Base-by-base conservation (phyloP, 2,329 filamentous ascomycete genomes). In the Neonectria sp. region DNA sequence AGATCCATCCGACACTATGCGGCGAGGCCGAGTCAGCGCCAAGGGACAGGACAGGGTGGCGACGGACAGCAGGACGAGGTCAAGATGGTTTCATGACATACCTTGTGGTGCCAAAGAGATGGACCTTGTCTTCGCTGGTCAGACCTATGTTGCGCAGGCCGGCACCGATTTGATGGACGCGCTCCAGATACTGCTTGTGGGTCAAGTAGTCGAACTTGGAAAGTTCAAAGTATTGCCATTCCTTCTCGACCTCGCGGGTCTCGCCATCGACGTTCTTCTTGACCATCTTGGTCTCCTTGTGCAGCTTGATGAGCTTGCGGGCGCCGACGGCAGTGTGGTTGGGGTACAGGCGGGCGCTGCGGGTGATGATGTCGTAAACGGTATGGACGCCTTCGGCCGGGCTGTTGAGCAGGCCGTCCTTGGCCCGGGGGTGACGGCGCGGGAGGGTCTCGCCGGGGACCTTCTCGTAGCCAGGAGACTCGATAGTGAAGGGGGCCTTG, bases 211-310 rank as follows among this genome's bases (percentile, higher is more conserved):
- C 86, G 84, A 93, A 97, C 55, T 86, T 85, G 68, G 92, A 91
- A 73, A 97, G 90, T 86, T 97, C 95, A 74, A 94, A 97, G 82
- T 91, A 97, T 60, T 91, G 91, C 95, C 95, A 97, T 80, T 95
- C 90, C 89, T 97, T 97, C 70, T 97, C 93, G 37, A 96, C 90
- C 83, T 95, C 89, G 71, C 87, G 85, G 80, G 94, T 88, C 79
- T 93, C 88, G 73, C 95, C 95, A 77, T 97, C 93, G 65, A 97
- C 85, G 57, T 94, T 87, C 88, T 97, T 97, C 87, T 95, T 92
- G 73, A 97, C 85, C 87, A 94, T 96, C 86, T 95, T 97, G 74
- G 88, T 91, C 86, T 97, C 95, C 75, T 89, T 89, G 82, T 97
- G 94, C 53, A 91, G 90, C 81, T 91, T 86, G 81, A 97, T 81